Percentiles rank a stretch among this genome's conserved stretches.
phyloP scores from a whole-genome alignment of 2,329 filamentous ascomycete genomes.

The Exophiala aquamarina region DNA sequence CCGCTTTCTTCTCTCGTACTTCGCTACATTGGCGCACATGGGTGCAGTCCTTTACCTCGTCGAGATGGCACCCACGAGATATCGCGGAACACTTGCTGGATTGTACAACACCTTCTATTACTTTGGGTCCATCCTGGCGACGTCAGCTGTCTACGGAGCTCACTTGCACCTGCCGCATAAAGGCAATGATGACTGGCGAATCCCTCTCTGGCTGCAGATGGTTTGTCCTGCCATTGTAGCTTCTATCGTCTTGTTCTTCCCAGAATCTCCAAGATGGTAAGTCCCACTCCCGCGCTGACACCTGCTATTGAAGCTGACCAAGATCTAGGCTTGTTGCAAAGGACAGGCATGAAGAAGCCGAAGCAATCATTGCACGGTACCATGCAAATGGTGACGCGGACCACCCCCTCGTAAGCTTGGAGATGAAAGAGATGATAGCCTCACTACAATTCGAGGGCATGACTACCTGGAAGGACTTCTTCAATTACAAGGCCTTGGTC shows the following conservation, averaged over 20 bases:
- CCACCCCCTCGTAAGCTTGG: constrained; percentile 42
- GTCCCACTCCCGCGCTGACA: no score
- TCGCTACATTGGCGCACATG: constrained; percentile 42
- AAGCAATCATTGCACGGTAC: constrained; percentile 45
- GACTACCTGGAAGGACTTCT: constrained; percentile 45
- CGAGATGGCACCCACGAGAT: constrained; percentile 50
- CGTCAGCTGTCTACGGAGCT: constrained; percentile 13
- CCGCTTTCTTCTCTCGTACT: constrained; percentile 45
- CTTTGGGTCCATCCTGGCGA: constrained; percentile 49
- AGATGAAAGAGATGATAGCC: constrained; percentile 44
- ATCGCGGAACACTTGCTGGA: constrained; percentile 44
- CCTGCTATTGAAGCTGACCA: no score
- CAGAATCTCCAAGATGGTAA: constrained; percentile 56
- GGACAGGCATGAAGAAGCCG: constrained; percentile 57
- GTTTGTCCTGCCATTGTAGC: constrained; percentile 59
- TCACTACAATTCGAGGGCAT: constrained; percentile 35
- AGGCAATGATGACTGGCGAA: constrained; percentile 56
- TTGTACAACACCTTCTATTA: constrained; percentile 53
- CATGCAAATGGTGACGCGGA: constrained; percentile 44
- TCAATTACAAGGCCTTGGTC: constrained; percentile 54
- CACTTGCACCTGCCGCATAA: constrained; percentile 32
- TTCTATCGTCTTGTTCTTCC: constrained; percentile 56
- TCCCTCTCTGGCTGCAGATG: constrained; percentile 67
- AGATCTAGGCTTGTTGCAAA: constrained; percentile 54
- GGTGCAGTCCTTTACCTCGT: constrained; percentile 42